These are phyloP conservation scores for Beta macrorhiza DNA, from an alignment of 179 eudicot genomes.

Conservation along the genomic window DNA sequence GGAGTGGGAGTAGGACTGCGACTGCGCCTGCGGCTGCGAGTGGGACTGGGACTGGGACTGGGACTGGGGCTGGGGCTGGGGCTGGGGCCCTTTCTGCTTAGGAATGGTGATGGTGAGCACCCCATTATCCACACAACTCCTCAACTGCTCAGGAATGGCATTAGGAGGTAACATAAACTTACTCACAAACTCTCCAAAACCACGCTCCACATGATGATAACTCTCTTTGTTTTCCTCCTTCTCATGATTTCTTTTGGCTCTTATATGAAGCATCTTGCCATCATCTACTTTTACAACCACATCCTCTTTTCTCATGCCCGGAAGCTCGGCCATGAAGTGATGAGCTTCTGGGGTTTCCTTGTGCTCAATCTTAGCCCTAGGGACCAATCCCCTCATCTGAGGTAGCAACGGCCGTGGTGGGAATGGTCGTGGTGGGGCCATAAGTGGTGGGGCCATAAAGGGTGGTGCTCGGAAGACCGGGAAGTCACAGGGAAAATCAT, in stretches of 20 bases:
- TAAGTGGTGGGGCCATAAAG: background rate
- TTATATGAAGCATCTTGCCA: slow-evolving; percentile 29
- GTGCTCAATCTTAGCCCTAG: slow-evolving; percentile 31
- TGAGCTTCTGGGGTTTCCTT: slow-evolving; percentile 35
- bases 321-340: slow-evolving; percentile 30
- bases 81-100: slow-evolving; percentile 13
- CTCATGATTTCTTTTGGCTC: slow-evolving; percentile 30
- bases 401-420: slow-evolving; percentile 7
- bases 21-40: background rate
- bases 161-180: slow-evolving; percentile 32
- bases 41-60: background rate
- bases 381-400: slow-evolving; percentile 6
- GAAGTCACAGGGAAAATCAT: slow-evolving; percentile 22
- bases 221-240: slow-evolving; percentile 32
- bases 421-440: too few species aligned
- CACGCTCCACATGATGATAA: slow-evolving; percentile 31
- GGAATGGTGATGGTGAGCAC: slow-evolving; percentile 34
- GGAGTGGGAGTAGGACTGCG: too few species aligned
- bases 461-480: slow-evolving; percentile 20
- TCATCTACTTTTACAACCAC: slow-evolving; percentile 35
- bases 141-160: slow-evolving; percentile 22
- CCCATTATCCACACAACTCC: slow-evolving; percentile 29
- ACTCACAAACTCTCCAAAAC: slow-evolving; percentile 31
- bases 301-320: slow-evolving; percentile 37
- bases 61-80: background rate